A percentile compares a stretch with the other conserved stretches of the same genome.
phyloP scores from a whole-genome alignment of 495 filamentous ascomycete genomes.

The Annulohypoxylon nitens region DNA sequence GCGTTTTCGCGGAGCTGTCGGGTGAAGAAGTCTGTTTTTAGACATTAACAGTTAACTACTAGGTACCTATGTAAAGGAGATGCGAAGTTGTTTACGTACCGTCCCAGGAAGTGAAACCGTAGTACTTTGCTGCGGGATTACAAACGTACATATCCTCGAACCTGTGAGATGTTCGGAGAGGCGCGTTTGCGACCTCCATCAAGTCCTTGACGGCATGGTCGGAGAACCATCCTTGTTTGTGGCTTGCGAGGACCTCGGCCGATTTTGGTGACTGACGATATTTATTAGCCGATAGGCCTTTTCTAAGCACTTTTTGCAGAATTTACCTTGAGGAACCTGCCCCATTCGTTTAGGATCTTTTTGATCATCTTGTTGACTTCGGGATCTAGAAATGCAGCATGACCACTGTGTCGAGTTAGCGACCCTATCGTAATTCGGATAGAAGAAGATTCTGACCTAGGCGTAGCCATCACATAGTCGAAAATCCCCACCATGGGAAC shows the following conservation, averaged over 20 bases:
- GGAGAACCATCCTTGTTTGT: slow-evolving; percentile 73
- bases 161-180: slow-evolving; percentile 54
- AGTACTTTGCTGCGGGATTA: slow-evolving; percentile 61
- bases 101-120: slow-evolving; percentile 80
- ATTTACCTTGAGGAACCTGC: slow-evolving; percentile 64
- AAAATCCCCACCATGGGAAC: slow-evolving; percentile 77
- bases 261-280: slow-evolving; percentile 64
- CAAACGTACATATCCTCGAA: slow-evolving; percentile 68
- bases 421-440: slow-evolving; percentile 47
- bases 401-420: slow-evolving; percentile 69
- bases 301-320: background rate
- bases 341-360: slow-evolving; percentile 77
- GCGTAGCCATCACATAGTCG: slow-evolving; percentile 80
- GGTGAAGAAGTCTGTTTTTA: slow-evolving; percentile 73
- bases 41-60: background rate
- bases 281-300: background rate
- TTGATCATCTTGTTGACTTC: slow-evolving; percentile 77
- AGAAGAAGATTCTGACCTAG: slow-evolving; percentile 64
- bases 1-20: slow-evolving; percentile 66
- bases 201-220: slow-evolving; percentile 59
- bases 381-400: slow-evolving; percentile 73
- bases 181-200: slow-evolving; percentile 63
- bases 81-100: slow-evolving; percentile 43
- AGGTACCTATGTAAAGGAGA: background rate
- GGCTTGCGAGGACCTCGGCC: slow-evolving; percentile 65